Evolutionary conservation across 176 grass and related monocot species (phyloP).

Genomic region (Oropetium thomaeum): DNA sequence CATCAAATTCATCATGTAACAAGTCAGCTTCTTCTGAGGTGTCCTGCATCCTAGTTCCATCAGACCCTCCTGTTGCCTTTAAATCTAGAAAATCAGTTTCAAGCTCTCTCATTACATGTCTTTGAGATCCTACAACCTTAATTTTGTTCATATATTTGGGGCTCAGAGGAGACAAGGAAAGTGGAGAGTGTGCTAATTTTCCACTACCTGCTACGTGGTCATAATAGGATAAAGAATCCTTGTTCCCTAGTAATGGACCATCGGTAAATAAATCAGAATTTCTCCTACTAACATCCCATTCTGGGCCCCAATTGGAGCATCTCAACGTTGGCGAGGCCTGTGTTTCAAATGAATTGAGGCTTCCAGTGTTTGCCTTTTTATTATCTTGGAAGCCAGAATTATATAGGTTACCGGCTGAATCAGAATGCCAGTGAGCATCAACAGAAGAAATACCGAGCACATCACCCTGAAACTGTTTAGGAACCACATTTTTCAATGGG

Average conservation of each 20-base stretch:
- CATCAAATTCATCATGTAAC: slow-evolving; percentile 62
- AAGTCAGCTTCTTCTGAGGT: slow-evolving; percentile 40
- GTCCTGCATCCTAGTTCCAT: slow-evolving; percentile 38
- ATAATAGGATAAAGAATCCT: slow-evolving; percentile 36
- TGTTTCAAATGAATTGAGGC: slow-evolving; percentile 44
- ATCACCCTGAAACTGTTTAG: slow-evolving; percentile 69
- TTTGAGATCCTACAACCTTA: slow-evolving; percentile 47
- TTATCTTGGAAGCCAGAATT: slow-evolving; percentile 41
- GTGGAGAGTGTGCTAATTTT: slow-evolving; percentile 69
- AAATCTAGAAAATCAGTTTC: slow-evolving; percentile 65
- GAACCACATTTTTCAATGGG: slow-evolving; percentile 62
- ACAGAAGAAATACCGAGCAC: slow-evolving; percentile 53
- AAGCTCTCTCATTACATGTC: slow-evolving; percentile 52
- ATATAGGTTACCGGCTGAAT: slow-evolving; percentile 33
- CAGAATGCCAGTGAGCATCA: slow-evolving; percentile 46
- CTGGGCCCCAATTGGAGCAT: slow-evolving; percentile 37
- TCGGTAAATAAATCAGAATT: slow-evolving; percentile 68
- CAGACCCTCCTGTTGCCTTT: slow-evolving; percentile 35
- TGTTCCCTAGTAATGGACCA: slow-evolving; percentile 80
- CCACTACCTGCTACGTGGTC: slow-evolving; percentile 48
- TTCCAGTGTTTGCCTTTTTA: slow-evolving; percentile 63
- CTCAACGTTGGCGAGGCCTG: slow-evolving; percentile 25
- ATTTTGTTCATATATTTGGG: slow-evolving; percentile 78
- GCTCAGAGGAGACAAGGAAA: slow-evolving; percentile 78
- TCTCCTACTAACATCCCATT: slow-evolving; percentile 35